phyloP scores from a whole-genome alignment of 257 asterid genomes.

The Solanum dulcamara region DNA sequence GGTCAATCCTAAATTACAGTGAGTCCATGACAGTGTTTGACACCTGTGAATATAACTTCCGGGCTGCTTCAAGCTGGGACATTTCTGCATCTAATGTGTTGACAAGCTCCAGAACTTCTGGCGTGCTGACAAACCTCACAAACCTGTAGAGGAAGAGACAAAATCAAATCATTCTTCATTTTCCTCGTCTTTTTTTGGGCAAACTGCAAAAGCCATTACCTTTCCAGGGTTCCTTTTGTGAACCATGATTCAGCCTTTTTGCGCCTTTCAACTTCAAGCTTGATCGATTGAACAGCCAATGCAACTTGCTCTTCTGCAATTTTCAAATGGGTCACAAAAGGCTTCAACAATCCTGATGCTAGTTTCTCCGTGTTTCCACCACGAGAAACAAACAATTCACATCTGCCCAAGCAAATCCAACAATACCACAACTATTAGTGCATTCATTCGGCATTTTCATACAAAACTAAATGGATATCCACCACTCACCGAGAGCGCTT shows the following conservation, averaged over 20 bases:
- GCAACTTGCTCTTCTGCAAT: slow-evolving; percentile 73
- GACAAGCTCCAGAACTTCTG: slow-evolving; percentile 74
- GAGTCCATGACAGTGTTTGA: not conserved
- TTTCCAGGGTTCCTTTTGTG: slow-evolving; percentile 95
- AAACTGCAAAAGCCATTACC: slow-evolving; percentile 29
- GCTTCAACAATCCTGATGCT: slow-evolving; percentile 88
- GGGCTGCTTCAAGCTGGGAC: slow-evolving; percentile 89
- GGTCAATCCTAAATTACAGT: not conserved
- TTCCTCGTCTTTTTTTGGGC: not conserved
- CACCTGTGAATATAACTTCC: slow-evolving; percentile 75
- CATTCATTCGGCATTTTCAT: not conserved
- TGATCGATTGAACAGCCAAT: slow-evolving; percentile 51
- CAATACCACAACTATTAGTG: not conserved
- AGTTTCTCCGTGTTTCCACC: slow-evolving; percentile 72
- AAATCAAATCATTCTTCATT: slow-evolving; percentile 1
- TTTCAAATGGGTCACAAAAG: slow-evolving; percentile 67
- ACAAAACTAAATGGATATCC: not conserved
- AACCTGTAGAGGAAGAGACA: slow-evolving; percentile 34
- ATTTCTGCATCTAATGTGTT: slow-evolving; percentile 70
- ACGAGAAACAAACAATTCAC: slow-evolving; percentile 74
- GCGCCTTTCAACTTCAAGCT: slow-evolving; percentile 58
- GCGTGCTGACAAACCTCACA: slow-evolving; percentile 87
- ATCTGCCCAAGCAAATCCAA: slow-evolving; percentile 39
- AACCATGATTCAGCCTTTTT: slow-evolving; percentile 67
- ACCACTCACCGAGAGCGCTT: slow-evolving; percentile 57